A percentile compares a stretch with the other conserved stretches of the same genome.
Conservation (phyloP, 768 basidiomycete genomes). For the Postia placenta region DNA sequence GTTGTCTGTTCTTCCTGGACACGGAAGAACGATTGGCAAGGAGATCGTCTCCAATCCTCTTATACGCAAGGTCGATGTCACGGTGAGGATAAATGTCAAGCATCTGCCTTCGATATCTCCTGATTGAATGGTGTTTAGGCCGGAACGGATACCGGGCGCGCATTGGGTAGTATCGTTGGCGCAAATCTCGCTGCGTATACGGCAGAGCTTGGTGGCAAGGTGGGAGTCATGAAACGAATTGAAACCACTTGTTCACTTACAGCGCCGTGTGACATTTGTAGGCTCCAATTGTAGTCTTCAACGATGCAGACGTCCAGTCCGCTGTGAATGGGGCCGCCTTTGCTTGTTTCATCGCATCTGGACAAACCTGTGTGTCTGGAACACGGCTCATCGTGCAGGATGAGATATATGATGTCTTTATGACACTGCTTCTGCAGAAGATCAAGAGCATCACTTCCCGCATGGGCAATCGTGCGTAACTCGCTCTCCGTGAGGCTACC, state of each 20-base stretch:
- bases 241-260: neutral
- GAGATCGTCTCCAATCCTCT: slow-evolving; percentile 58
- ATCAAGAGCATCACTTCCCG: slow-evolving; percentile 51
- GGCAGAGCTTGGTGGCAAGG: slow-evolving; percentile 86
- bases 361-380: slow-evolving; percentile 91
- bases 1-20: slow-evolving; percentile 69
- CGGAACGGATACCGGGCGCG: slow-evolving; percentile 72
- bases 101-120: neutral
- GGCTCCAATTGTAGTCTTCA: slow-evolving; percentile 78
- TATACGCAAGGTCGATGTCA: slow-evolving; percentile 79
- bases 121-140: slow-evolving; percentile 40
- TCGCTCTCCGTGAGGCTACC: neutral
- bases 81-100: slow-evolving; percentile 37
- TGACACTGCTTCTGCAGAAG: slow-evolving; percentile 57
- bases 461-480: slow-evolving; percentile 66
- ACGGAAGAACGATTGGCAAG: slow-evolving; percentile 57
- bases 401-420: slow-evolving; percentile 61
- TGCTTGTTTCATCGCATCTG: slow-evolving; percentile 80
- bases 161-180: slow-evolving; percentile 67
- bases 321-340: slow-evolving; percentile 83
- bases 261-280: slow-evolving; percentile 23
- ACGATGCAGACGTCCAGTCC: slow-evolving; percentile 66
- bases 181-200: slow-evolving; percentile 69
- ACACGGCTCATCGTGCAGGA: slow-evolving; percentile 75
- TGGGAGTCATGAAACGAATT: slow-evolving; percentile 21